These are phyloP conservation scores for Didymella sp. DNA, from an alignment of 2,329 filamentous ascomycete species.

Conservation along the genomic window DNA sequence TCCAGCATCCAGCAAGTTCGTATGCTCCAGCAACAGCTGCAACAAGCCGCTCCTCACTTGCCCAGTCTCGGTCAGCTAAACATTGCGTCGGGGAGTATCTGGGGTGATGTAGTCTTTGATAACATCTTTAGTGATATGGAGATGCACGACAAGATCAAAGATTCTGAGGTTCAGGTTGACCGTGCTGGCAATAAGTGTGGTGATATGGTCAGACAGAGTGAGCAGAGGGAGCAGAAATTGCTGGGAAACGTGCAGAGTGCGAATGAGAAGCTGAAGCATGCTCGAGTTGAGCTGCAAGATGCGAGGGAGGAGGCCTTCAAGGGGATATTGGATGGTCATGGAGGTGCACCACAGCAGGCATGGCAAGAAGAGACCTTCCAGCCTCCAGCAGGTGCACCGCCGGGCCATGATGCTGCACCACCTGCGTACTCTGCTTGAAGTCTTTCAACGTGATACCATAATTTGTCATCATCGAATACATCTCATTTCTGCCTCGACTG, in stretches of 20 bases:
- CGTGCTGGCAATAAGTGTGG: constrained; percentile 35
- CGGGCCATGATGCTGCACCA: constrained; percentile 10
- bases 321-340: constrained; percentile 29
- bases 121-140: constrained; percentile 62
- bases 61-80: constrained; percentile 49
- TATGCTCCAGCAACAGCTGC: constrained; percentile 50
- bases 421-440: constrained; percentile 9
- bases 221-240: constrained; percentile 37
- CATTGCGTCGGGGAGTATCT: constrained; percentile 56
- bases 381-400: constrained; percentile 3
- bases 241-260: constrained; percentile 40
- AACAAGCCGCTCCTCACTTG: constrained; percentile 51
- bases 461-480: neutral
- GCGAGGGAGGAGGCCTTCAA: constrained; percentile 55
- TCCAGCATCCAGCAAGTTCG: constrained; percentile 51
- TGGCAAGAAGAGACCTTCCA: constrained; percentile 1
- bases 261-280: constrained; percentile 36
- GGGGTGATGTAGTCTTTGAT: constrained; percentile 63
- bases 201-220: constrained; percentile 44
- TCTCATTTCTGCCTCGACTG: neutral
- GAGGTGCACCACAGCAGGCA: neutral
- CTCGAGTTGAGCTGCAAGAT: constrained; percentile 53
- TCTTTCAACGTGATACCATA: neutral
- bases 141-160: constrained; percentile 61
- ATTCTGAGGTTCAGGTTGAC: constrained; percentile 47